These are phyloP conservation scores for Puccinia horiana DNA, from an alignment of 1,284 basidiomycete genomes.

Conservation along the genomic window DNA sequence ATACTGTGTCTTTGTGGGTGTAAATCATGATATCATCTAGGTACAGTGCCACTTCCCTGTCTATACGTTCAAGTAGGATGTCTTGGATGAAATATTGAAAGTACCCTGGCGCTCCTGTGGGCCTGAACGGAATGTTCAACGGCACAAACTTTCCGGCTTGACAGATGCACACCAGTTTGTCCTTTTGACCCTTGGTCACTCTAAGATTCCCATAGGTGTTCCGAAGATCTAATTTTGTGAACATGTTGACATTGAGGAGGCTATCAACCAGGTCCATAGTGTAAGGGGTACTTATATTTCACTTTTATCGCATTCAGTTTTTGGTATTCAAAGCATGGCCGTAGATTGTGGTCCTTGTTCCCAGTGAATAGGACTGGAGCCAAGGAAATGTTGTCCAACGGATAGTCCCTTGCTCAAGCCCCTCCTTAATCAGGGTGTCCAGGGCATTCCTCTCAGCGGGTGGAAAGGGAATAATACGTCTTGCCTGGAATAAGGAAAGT, in stretches of 20 bases:
- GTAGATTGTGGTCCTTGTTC: background rate
- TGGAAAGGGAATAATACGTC: background rate
- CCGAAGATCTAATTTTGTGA: background rate
- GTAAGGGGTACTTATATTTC: background rate
- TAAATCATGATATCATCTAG: constrained; percentile 1
- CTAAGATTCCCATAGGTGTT: background rate
- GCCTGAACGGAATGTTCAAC: background rate
- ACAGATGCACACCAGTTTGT: background rate
- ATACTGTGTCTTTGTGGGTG: background rate
- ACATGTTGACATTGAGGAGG: background rate
- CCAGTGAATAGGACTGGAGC: background rate
- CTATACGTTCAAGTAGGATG: background rate
- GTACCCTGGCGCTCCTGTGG: no score
- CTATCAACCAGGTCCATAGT: background rate
- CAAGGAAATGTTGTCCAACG: background rate
- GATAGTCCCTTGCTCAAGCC: background rate
- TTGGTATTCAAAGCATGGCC: background rate
- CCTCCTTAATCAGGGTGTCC: background rate
- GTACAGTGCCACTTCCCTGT: background rate
- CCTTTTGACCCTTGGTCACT: background rate
- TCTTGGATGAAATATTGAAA: no score
- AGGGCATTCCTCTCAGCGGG: background rate
- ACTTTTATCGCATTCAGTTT: background rate
- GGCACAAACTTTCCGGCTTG: background rate
- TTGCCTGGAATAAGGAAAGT: background rate